A percentile compares a stretch with the other conserved stretches of the same genome.
Evolutionary conservation across 2,329 filamentous ascomycete species (phyloP).

Genomic region (Fusarium dimerum): DNA sequence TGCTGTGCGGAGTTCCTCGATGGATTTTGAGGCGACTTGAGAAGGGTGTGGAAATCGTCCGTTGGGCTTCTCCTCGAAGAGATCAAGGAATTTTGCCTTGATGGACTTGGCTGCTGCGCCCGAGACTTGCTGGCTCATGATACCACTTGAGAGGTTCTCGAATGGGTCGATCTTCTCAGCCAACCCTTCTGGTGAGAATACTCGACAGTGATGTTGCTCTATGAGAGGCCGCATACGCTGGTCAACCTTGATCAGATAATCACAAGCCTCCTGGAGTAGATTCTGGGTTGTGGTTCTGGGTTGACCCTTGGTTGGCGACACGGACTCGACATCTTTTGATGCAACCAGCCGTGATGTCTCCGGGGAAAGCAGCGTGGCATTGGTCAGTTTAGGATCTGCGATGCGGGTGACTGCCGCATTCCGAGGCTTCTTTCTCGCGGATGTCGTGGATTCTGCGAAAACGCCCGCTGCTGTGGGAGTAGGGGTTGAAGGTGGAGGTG

Average conservation of each 20-base stretch:
- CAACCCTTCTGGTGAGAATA: slow-evolving; percentile 83
- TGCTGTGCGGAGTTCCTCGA: slow-evolving; percentile 75
- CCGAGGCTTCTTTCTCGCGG: slow-evolving; percentile 38
- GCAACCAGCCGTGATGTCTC: slow-evolving; percentile 65
- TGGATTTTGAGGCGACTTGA: slow-evolving; percentile 63
- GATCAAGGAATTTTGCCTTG: slow-evolving; percentile 76
- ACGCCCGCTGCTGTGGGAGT: slow-evolving; percentile 47
- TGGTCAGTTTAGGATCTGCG: slow-evolving; percentile 64
- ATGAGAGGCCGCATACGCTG: slow-evolving; percentile 71
- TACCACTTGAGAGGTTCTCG: slow-evolving; percentile 76
- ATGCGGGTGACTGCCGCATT: slow-evolving; percentile 52
- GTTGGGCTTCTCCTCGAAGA: slow-evolving; percentile 57
- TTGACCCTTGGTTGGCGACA: slow-evolving; percentile 46
- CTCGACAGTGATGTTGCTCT: slow-evolving; percentile 70
- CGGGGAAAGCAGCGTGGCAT: slow-evolving; percentile 71
- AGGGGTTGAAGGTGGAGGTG: slow-evolving; percentile 45
- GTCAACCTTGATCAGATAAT: slow-evolving; percentile 73
- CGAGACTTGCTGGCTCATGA: slow-evolving; percentile 96
- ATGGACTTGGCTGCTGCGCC: slow-evolving; percentile 89
- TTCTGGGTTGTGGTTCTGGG: slow-evolving; percentile 62
- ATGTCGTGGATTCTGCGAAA: slow-evolving; percentile 35
- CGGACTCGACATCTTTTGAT: slow-evolving; percentile 45
- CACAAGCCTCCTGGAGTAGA: slow-evolving; percentile 73
- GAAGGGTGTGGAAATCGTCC: slow-evolving; percentile 72
- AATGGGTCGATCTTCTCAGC: slow-evolving; percentile 88